Evolutionary conservation across 2,329 filamentous ascomycete species (phyloP).

Genomic region (Neonectria neomacrospora): DNA sequence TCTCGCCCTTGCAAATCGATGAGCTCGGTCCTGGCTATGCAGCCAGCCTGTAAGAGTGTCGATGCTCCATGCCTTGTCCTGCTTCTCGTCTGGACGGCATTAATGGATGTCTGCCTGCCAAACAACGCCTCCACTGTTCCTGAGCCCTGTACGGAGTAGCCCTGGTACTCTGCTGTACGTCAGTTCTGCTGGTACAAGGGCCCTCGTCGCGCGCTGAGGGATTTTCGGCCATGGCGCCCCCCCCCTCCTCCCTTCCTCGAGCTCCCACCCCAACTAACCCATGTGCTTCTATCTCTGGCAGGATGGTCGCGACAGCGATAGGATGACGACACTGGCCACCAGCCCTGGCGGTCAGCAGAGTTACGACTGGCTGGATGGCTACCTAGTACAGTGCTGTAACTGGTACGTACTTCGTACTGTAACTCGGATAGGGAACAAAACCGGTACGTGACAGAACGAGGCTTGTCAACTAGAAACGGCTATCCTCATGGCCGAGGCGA

Average conservation of each 20-base stretch:
- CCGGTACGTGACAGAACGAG: slow-evolving; percentile 8
- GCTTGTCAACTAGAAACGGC: slow-evolving; percentile 14
- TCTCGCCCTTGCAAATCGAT: slow-evolving; percentile 33
- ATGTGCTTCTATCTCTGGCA: slow-evolving; percentile 41
- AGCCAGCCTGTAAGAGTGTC: slow-evolving; percentile 6
- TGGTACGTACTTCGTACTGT: neutral
- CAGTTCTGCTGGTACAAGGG: slow-evolving; percentile 40
- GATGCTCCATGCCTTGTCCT: slow-evolving; percentile 28
- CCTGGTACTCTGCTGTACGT: slow-evolving; percentile 43
- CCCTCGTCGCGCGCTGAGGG: slow-evolving; percentile 42
- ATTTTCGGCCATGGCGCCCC: slow-evolving; percentile 42
- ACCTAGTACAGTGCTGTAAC: neutral
- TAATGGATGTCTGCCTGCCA: slow-evolving; percentile 13
- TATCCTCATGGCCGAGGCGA: slow-evolving; percentile 30
- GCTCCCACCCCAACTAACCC: slow-evolving; percentile 33
- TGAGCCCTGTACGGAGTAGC: slow-evolving; percentile 31
- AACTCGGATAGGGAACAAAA: neutral
- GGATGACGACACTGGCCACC: slow-evolving; percentile 44
- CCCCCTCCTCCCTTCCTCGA: slow-evolving; percentile 25
- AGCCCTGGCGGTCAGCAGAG: slow-evolving; percentile 45
- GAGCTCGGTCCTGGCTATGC: slow-evolving; percentile 26
- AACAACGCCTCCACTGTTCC: slow-evolving; percentile 28
- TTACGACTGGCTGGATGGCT: slow-evolving; percentile 38
- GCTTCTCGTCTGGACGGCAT: slow-evolving; percentile 1
- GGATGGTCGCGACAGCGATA: slow-evolving; percentile 30